Percentiles rank a stretch among this genome's conserved stretches.
Evolutionary conservation across 495 filamentous ascomycete species (phyloP).

Genomic region (Saxophila tyrrhenica): DNA sequence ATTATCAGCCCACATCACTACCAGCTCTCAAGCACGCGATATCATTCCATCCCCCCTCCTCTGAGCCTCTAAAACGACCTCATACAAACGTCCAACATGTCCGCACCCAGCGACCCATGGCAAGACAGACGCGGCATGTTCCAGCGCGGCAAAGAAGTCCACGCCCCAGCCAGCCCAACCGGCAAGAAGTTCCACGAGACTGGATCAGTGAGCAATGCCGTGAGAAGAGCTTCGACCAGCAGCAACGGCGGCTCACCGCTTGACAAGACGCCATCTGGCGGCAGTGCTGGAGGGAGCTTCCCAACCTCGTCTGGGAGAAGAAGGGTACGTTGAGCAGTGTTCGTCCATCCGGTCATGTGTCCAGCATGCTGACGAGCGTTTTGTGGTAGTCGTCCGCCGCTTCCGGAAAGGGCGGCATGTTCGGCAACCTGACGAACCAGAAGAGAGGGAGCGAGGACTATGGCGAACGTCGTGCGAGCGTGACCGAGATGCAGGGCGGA

Average conservation of each 20-base stretch:
- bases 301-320: conserved; percentile 1
- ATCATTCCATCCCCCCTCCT: not conserved
- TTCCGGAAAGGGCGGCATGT: conserved; percentile 5
- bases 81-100: conserved; percentile 4
- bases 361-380: not conserved
- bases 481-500: conserved; percentile 3
- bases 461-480: conserved; percentile 14
- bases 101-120: conserved; percentile 1
- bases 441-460: conserved; percentile 20
- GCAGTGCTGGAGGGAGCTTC: not conserved
- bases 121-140: conserved; percentile 16
- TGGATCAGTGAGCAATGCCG: conserved; percentile 3
- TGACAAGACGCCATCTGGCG: conserved; percentile 13
- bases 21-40: too few species aligned
- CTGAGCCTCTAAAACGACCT: not conserved
- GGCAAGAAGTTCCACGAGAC: conserved; percentile 2
- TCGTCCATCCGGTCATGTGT: not conserved
- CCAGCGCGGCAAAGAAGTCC: conserved; percentile 16
- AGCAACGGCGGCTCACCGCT: not conserved
- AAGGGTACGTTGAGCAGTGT: conserved; percentile 1
- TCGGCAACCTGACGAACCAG: conserved; percentile 9
- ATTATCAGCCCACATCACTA: not conserved
- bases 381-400: not conserved
- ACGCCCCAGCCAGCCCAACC: conserved; percentile 1
- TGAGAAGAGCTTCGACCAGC: conserved; percentile 10